Base-by-base conservation (phyloP, 768 basidiomycete genomes). In the Leccinum arenicola region DNA sequence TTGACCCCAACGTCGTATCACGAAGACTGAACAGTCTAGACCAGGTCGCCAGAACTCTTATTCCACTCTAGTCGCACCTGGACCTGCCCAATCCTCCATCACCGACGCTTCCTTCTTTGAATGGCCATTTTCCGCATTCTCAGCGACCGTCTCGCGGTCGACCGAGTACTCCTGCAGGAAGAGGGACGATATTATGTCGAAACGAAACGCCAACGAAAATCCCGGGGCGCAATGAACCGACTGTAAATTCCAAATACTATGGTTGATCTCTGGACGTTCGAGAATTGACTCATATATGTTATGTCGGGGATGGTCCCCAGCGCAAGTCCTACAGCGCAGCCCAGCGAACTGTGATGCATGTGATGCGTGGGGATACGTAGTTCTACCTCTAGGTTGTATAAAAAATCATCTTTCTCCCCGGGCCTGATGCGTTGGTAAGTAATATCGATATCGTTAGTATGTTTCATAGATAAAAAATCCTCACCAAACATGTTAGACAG, bases 281-380 rank as follows among this genome's bases (percentile, higher is more conserved):
- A 75, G 61, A 11, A 55, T 45, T 15, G 15, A 38, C 36, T 36
- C 35, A 17, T 1, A 38, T 17, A 29, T 29, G 25, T 27, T 7
- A 27, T 38, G 7, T 40, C 17, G 35, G 2, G 35, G 14, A 35
- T 35, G 33, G 35, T 14, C 14, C 89, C 87, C 40, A 89, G 69
- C 0, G 89, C 80, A 50, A 91, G 82, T 8, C 88, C 87, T 27
- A 90, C 77, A 0, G 89, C 88, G 8, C 86, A 88, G 6, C 89
- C 89, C 29, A 91, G 68, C 8, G 82, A 82, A 60, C 88, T 86
- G 52, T 29, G 58, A 51, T 27, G 53, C 61, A 1, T 27, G 19
- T 29, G 58, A 51, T 27, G 53, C 61, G 1, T 27, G 19, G 6
- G 7, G 38, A 40, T 8, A 40, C 17, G 3, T 40, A 4, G 4